phyloP scores from a whole-genome alignment of 495 filamentous ascomycete genomes.

The Hypoxylon perforatum region DNA sequence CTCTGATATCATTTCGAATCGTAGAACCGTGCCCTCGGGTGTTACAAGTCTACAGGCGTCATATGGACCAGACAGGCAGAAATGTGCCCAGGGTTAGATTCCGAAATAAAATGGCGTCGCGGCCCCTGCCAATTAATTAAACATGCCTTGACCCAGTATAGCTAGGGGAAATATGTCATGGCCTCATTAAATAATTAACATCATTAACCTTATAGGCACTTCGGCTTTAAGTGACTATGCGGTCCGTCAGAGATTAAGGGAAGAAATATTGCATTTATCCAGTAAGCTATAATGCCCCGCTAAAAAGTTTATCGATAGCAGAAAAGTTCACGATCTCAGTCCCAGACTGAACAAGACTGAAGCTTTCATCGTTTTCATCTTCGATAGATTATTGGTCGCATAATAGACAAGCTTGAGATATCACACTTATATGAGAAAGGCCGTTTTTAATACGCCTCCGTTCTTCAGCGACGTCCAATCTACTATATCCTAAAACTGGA shows the following conservation, averaged over 20 bases:
- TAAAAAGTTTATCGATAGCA: slow-evolving; percentile 42
- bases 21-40: neutral
- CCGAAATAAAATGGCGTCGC: slow-evolving; percentile 21
- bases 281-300: neutral
- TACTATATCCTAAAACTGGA: neutral
- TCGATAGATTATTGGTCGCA: neutral
- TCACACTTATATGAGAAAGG: neutral
- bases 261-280: neutral
- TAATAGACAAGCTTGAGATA: neutral
- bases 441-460: neutral
- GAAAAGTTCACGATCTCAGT: slow-evolving; percentile 29
- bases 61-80: slow-evolving; percentile 23
- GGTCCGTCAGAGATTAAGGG: no score
- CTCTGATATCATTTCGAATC: slow-evolving; percentile 41
- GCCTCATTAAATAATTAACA: slow-evolving; percentile 4
- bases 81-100: slow-evolving; percentile 22
- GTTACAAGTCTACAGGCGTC: slow-evolving; percentile 10
- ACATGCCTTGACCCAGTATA: slow-evolving; percentile 20
- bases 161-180: slow-evolving; percentile 28
- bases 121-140: slow-evolving; percentile 30
- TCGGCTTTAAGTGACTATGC: neutral
- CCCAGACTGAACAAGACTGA: neutral
- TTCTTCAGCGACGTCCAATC: neutral
- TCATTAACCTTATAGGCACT: no score
- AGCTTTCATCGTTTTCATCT: slow-evolving; percentile 1